Evolutionary conservation across 495 filamentous ascomycete species (phyloP).

Genomic region (Penicillium longicatenatum): DNA sequence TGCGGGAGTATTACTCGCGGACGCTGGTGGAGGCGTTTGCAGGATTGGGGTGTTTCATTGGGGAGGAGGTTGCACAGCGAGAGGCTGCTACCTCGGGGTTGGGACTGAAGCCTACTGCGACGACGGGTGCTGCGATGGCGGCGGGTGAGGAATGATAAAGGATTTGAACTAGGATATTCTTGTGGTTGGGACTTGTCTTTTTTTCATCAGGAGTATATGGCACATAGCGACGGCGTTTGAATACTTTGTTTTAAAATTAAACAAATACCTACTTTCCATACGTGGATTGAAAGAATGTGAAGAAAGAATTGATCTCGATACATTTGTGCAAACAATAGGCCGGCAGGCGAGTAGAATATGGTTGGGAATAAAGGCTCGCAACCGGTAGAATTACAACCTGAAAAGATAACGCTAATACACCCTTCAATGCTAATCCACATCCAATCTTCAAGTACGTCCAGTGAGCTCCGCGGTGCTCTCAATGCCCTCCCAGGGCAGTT

Average conservation of each 20-base stretch:
- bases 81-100: slow-evolving; percentile 26
- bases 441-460: slow-evolving; percentile 22
- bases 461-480: slow-evolving; percentile 54
- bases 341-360: neutral
- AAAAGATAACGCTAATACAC: slow-evolving; percentile 5
- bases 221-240: slow-evolving; percentile 57
- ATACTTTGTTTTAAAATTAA: neutral
- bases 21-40: slow-evolving; percentile 87
- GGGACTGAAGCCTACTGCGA: slow-evolving; percentile 28
- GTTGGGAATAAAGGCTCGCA: neutral
- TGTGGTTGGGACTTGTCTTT: neutral
- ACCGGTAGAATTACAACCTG: slow-evolving; percentile 4
- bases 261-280: neutral
- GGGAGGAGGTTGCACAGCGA: slow-evolving; percentile 66
- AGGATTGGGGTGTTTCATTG: slow-evolving; percentile 80
- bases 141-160: slow-evolving; percentile 15
- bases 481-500: slow-evolving; percentile 56
- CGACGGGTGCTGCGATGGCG: slow-evolving; percentile 37
- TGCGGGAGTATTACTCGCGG: slow-evolving; percentile 76
- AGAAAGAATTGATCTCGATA: neutral
- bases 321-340: neutral
- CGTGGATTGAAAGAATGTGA: neutral
- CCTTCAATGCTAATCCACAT: slow-evolving; percentile 7
- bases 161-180: neutral
- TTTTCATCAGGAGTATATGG: slow-evolving; percentile 15